Base-by-base conservation (phyloP, 805 yeast species). In the Saccharomycopsis lassenensis region DNA sequence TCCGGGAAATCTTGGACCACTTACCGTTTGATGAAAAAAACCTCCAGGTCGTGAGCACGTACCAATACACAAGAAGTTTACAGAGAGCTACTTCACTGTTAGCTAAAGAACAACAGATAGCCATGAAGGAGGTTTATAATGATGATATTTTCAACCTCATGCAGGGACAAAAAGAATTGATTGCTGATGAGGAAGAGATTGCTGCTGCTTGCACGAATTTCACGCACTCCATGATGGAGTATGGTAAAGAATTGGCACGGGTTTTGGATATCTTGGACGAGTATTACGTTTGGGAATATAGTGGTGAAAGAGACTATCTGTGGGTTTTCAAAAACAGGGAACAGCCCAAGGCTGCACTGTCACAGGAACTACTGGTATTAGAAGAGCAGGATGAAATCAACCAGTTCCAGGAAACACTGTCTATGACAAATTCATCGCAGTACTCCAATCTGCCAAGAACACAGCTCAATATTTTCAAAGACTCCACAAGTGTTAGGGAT, bases 161-260 rank as follows among this genome's bases (percentile, higher is more conserved):
- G n/a, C 26, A 36, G 8, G 29, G 29, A 12, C n/a, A n/a, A n/a
- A 14, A 15, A 7, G 35, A 38, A 17, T 12, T 34, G 73, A 75
- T 48, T 67, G 64, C 77, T 1, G 78, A 75, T 41, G 80, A 77
- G 47, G 93, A 82, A 55, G 86, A 80, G 46, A 79, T 82, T 3
- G 81, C 87, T 1, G 93, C 94, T 0, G 71, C 82, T 31, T 81
- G 91, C 58, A 89, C 87, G 1, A 80, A 82, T 51, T 82, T 82
- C 50, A 66, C 87, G 1, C 69, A 75, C 24, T 62, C 80, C 17
- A 52, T 84, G 25, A 68, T 72, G 2, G 72, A 78, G 37, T 74
- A 73, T 46, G 74, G 84, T 1, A 60, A 61, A 24, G 86, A 79
- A 43, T 54, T 82, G 33, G 50, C 55, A 15, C 57, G 54, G 2